Evolutionary conservation across 768 basidiomycete species (phyloP), one percentile per base, ranked within the genome.

Genomic region (Termitomyces sp.): DNA sequence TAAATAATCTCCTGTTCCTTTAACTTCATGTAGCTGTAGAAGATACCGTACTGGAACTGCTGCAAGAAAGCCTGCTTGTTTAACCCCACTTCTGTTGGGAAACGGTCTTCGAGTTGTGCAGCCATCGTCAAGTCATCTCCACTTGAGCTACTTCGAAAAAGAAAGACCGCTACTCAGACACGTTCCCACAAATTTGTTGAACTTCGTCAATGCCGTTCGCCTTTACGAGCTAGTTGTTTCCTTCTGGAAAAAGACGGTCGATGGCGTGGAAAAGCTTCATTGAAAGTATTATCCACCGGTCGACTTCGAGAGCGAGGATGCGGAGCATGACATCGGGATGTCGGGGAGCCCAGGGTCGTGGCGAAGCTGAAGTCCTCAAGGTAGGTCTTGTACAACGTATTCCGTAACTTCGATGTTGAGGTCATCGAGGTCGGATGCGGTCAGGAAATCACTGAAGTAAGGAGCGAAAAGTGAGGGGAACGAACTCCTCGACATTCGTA

Each of bases 351-450:
- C 34, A 98, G 75, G 8, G 87, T 83, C 45, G 78, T 72, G 66
- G 85, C 89, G 72, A 88, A 98, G 60, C 79, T 70, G 70, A 99
- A 99, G 71, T 99, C 97, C 68, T 98, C 96, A 55, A 99, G 87
- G 73, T 99, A 99, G 17, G 94, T 88, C 70, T 97, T 98, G 82
- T 98, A 98, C 35, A 99, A 88, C 1, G 96, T 95, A 74, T 98
- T 98, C 44, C 97, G 92, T 95, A 73, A 99, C 97, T 76, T 99
- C 97, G 66, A 99, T 98, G 77, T 99, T 98, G 56, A 98, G 85
- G 69, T 98, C 97, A 68, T 99, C 97, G 45, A 99, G 83, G 69
- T 99, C 97, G 43, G 90, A 84, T 15, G 97, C 96, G 35, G 94
- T 89, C 24, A 98, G 80, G 68, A 94, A 98, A 63, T 93, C 89